Base-by-base conservation (phyloP, 257 asterid species). In the Perilla frutescens region DNA sequence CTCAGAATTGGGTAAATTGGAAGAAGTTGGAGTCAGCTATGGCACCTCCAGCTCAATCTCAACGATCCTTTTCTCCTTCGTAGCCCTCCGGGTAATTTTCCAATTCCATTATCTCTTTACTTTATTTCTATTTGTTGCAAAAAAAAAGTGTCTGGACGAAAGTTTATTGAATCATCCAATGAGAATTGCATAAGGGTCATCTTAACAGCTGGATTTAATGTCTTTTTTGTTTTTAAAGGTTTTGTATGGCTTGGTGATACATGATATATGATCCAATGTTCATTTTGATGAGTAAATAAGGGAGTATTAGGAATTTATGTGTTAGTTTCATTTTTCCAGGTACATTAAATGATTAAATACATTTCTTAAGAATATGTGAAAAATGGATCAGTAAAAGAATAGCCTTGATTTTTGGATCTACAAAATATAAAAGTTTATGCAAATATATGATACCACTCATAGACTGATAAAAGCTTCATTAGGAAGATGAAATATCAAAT, bases 11-110 rank as follows among this genome's bases (percentile, higher is more conserved):
- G 37, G 71, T 43, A 66, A 60, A 40, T 75, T 75, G 71, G 79
- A 72, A 56, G 81, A 72, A 62, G 54, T 68, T 68, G 29, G 75
- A 55, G 50, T 55, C 53, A 48, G 74, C 68, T 7, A 92, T 91
- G 98, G 93, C 96, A 9, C 99, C 99, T 57, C 97, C 98, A 75
- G 87, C 96, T 85, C 92, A 86, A 72, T 71, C 90, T 72, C 86
- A 87, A 40, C 90, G 98, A 85, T 87, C 93, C 53, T 81, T 92
- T 75, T 95, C 99, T 54, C 97, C 99, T 64, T 95, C 99, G 80
- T 98, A 95, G 83, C 99, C 99, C 6, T 95, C 99, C 29, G 99
- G 99, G 99, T 95, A 81, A 37, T 60, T 20, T 59, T 34, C 58
- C 43, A 32, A 55, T 80, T 59, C 58, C 63, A 7, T 7, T 43